Evolutionary conservation across 176 grass and related monocot species (phyloP).

Genomic region (Alopecurus myosuroides): DNA sequence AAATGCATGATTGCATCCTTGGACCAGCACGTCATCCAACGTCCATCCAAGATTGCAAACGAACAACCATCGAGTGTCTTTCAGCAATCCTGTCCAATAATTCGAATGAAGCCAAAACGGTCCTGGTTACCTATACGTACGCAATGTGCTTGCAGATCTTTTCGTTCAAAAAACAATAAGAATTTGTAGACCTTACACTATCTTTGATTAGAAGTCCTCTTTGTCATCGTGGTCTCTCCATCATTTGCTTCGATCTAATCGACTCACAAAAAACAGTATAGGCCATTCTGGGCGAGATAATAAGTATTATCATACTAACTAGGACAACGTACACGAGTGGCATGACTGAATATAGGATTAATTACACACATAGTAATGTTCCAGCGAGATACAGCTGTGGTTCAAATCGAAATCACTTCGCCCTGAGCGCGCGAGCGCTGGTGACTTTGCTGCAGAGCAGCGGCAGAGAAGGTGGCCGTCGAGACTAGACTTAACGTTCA

Average conservation of each 20-base stretch:
- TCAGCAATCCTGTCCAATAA: not conserved
- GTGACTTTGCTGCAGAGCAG: too few species aligned
- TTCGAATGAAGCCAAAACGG: too few species aligned
- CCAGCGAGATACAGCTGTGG: too few species aligned
- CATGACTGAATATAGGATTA: not conserved
- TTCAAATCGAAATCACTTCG: too few species aligned
- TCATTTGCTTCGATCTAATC: not conserved
- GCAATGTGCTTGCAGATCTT: not conserved
- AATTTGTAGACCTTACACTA: not conserved
- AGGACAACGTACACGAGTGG: not conserved
- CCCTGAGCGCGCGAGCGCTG: too few species aligned
- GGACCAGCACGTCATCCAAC: not conserved
- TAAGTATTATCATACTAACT: not conserved
- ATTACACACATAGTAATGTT: too few species aligned
- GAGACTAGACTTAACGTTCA: too few species aligned
- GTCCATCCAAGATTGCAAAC: not conserved
- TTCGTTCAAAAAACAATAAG: not conserved
- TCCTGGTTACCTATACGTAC: not conserved
- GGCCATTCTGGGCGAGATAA: not conserved
- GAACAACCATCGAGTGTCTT: not conserved
- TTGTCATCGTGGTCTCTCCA: not conserved
- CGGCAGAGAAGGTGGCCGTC: too few species aligned
- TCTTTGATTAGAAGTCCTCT: not conserved
- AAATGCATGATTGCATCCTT: too few species aligned
- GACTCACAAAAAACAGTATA: not conserved